Evolutionary conservation across 164 flowering plant genomes (phyloP).

Genomic region (Liquidambar formosana): DNA sequence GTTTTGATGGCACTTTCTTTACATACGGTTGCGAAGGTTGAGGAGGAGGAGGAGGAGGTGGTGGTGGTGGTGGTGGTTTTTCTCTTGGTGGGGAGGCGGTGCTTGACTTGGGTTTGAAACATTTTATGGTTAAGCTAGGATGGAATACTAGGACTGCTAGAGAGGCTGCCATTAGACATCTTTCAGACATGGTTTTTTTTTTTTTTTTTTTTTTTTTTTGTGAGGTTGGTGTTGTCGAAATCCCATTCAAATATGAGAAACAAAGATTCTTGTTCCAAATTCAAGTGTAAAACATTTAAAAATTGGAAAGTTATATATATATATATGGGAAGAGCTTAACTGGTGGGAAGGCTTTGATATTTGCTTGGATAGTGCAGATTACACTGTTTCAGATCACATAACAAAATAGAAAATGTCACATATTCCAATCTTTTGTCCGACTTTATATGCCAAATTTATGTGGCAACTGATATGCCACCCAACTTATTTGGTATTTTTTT

Average conservation of each 20-base stretch:
- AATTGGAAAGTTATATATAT: neutral
- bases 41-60: neutral
- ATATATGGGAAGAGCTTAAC: too few relatives aligned
- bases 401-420: too few relatives aligned
- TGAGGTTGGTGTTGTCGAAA: neutral
- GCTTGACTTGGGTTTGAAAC: slow-evolving; percentile 19
- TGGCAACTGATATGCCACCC: too few relatives aligned
- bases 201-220: neutral
- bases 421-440: too few relatives aligned
- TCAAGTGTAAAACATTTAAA: neutral
- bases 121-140: slow-evolving; percentile 19
- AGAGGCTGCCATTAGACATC: slow-evolving; percentile 17
- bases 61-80: slow-evolving; percentile 1
- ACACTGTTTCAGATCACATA: too few relatives aligned
- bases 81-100: slow-evolving; percentile 14
- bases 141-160: slow-evolving; percentile 15
- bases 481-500: too few relatives aligned
- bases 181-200: slow-evolving; percentile 12
- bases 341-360: too few relatives aligned
- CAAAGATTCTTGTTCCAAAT: neutral
- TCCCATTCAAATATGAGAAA: neutral
- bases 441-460: too few relatives aligned
- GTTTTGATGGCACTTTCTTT: neutral
- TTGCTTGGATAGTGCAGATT: too few relatives aligned
- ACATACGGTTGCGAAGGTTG: neutral